Conservation (phyloP, 768 basidiomycete genomes). For the Gelatoporia subvermispora region DNA sequence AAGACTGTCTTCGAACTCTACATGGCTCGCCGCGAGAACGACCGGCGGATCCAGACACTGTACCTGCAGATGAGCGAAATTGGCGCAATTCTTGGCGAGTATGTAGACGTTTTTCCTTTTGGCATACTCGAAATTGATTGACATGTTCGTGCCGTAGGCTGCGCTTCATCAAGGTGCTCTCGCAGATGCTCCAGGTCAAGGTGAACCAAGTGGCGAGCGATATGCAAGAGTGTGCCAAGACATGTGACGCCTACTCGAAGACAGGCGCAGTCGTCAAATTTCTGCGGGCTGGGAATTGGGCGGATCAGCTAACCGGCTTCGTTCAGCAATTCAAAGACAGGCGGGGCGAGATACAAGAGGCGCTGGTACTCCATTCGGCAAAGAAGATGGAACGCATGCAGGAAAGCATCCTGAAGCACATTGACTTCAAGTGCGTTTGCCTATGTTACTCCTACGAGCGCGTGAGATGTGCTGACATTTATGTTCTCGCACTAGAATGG, state of each 20-base stretch:
- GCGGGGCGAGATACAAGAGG: conserved; percentile 21
- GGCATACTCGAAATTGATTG: neutral
- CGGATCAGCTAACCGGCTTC: conserved; percentile 19
- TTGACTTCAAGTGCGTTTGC: too few species aligned
- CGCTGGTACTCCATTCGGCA: conserved; percentile 22
- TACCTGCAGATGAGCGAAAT: conserved; percentile 47
- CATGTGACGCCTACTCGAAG: conserved; percentile 28
- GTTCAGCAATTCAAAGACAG: conserved; percentile 16
- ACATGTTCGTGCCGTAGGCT: too few species aligned
- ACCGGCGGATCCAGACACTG: conserved; percentile 41
- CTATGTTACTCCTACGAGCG: too few species aligned
- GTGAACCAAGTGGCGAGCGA: conserved; percentile 18
- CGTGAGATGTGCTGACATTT: too few species aligned
- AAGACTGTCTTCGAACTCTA: conserved; percentile 44
- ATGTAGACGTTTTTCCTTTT: conserved; percentile 6
- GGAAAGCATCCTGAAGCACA: too few species aligned
- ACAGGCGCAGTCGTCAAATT: conserved; percentile 25
- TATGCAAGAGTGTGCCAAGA: conserved; percentile 27
- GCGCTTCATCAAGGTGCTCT: too few species aligned
- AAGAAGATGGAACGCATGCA: too few species aligned
- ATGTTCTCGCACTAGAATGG: too few species aligned
- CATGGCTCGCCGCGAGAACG: conserved; percentile 44
- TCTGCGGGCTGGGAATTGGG: conserved; percentile 23
- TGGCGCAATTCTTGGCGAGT: conserved; percentile 43
- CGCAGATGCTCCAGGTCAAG: conserved; percentile 23